Evolutionary conservation across 2,329 filamentous ascomycete genomes (phyloP).

Genomic region (Claviceps cyperi): DNA sequence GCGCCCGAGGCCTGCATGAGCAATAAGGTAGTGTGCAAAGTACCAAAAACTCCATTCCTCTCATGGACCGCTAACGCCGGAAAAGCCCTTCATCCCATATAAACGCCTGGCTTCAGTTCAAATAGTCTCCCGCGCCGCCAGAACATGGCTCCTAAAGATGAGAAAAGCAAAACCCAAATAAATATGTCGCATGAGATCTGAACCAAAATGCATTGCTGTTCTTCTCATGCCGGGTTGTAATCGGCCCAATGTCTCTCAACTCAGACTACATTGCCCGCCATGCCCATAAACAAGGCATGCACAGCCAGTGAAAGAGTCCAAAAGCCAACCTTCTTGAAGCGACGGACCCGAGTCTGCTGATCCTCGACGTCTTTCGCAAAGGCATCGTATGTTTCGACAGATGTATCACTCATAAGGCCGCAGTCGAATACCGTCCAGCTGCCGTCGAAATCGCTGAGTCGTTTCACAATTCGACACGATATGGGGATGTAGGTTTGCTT

Average conservation of each 20-base stretch:
- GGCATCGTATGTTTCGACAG: constrained; percentile 84
- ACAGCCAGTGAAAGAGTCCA: constrained; percentile 90
- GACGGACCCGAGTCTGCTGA: constrained; percentile 68
- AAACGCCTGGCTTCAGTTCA: background rate
- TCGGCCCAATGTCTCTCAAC: background rate
- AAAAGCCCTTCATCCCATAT: background rate
- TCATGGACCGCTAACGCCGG: background rate
- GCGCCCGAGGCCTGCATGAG: background rate
- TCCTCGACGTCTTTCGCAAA: constrained; percentile 86
- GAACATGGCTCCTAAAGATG: background rate
- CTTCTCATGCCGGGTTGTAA: background rate
- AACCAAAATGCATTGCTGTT: background rate
- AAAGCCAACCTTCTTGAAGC: constrained; percentile 90
- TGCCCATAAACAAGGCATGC: constrained; percentile 86
- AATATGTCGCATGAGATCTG: background rate
- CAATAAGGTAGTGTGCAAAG: background rate
- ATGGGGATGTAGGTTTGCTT: constrained; percentile 92
- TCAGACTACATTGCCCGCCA: constrained; percentile 65
- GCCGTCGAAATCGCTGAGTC: constrained; percentile 77
- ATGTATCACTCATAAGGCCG: constrained; percentile 84
- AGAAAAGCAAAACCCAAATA: background rate
- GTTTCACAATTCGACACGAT: constrained; percentile 86
- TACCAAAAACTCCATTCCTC: background rate
- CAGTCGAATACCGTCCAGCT: constrained; percentile 92
- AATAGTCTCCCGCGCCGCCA: background rate